A percentile compares a stretch with the other conserved stretches of the same genome.
phyloP scores from a whole-genome alignment of 805 yeast species.

The Starmerella bombicola region DNA sequence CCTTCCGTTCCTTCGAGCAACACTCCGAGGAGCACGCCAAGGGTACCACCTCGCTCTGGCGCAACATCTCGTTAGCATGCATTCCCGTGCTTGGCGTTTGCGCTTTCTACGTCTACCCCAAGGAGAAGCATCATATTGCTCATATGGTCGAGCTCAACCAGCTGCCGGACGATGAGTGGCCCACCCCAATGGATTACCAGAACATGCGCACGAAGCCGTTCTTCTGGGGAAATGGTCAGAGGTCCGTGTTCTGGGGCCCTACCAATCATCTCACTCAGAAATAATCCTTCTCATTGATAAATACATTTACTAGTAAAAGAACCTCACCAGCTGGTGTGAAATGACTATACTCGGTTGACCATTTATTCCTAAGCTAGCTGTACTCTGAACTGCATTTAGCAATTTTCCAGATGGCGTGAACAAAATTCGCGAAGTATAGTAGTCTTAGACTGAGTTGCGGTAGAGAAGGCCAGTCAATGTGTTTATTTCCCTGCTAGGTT shows the following conservation, averaged over 20 bases:
- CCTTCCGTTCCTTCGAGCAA: conserved; percentile 46
- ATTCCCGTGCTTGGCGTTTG: conserved; percentile 67
- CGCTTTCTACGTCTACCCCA: conserved; percentile 65
- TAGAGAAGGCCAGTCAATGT: no score
- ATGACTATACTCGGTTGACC: no score
- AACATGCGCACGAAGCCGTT: conserved; percentile 75
- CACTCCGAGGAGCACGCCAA: conserved; percentile 70
- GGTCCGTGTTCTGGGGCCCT: conserved; percentile 93
- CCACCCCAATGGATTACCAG: conserved; percentile 78
- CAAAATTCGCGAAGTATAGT: no score
- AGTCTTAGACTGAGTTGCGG: no score
- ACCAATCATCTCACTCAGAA: conserved; percentile 60
- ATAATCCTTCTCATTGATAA: no score
- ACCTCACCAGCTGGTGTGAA: no score
- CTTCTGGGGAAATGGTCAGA: conserved; percentile 99
- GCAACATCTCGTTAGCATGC: conserved; percentile 71
- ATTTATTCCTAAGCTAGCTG: no score
- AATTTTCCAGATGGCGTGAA: no score
- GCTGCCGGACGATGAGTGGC: conserved; percentile 84
- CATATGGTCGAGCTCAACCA: conserved; percentile 50
- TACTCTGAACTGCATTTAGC: no score
- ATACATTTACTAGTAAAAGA: no score
- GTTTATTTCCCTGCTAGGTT: no score
- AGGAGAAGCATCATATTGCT: conserved; percentile 79
- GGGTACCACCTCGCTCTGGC: conserved; percentile 69